Percentiles rank a stretch among this genome's conserved stretches.
Conservation (phyloP, 257 asterid genomes). For the Anisodus tanguticus region DNA sequence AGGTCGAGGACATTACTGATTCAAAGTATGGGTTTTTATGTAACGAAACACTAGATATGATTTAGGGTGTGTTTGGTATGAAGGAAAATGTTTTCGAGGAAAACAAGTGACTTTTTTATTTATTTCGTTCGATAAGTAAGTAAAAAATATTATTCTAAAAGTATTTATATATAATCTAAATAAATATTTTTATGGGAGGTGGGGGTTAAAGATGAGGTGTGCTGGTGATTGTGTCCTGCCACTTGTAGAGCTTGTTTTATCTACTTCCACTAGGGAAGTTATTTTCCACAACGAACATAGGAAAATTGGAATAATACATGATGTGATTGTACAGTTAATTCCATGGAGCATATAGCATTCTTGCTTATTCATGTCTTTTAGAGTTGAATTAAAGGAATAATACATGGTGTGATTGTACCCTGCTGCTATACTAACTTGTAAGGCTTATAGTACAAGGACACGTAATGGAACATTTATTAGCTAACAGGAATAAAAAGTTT, state of each 20-base stretch:
- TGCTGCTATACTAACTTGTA: neutral
- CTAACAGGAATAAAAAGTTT: neutral
- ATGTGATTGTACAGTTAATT: neutral
- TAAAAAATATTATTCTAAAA: too few relatives aligned
- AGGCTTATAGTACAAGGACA: neutral
- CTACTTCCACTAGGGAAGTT: too few relatives aligned
- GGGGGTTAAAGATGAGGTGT: too few relatives aligned
- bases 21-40: neutral
- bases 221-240: too few relatives aligned
- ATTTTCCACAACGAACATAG: too few relatives aligned
- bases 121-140: too few relatives aligned
- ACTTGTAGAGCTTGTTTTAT: too few relatives aligned
- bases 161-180: too few relatives aligned
- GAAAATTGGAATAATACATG: neutral
- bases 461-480: neutral
- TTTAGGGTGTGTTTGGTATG: too few relatives aligned
- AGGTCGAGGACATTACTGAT: neutral
- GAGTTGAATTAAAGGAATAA: slow-evolving; percentile 3
- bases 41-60: neutral
- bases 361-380: neutral
- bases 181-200: too few relatives aligned
- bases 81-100: too few relatives aligned
- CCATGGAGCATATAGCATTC: neutral
- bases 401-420: neutral
- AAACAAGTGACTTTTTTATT: too few relatives aligned